phyloP scores from a whole-genome alignment of 2,329 filamentous ascomycete species.

The Blumeriella jaapii region DNA sequence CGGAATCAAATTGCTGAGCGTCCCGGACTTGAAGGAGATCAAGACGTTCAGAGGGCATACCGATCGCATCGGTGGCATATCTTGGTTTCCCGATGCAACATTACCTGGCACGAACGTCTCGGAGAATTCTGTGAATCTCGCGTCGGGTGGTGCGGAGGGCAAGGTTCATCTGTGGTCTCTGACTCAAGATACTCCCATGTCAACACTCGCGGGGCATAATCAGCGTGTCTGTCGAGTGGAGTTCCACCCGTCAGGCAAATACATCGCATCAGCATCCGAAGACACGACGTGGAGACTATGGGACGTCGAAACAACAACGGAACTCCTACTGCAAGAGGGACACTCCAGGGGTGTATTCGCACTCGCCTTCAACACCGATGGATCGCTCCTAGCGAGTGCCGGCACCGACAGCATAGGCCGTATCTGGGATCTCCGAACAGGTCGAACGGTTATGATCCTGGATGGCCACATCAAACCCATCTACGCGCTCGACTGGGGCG shows the following conservation, averaged over 20 bases:
- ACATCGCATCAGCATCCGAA: slow-evolving; percentile 84
- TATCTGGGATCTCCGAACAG: slow-evolving; percentile 89
- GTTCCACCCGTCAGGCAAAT: slow-evolving; percentile 85
- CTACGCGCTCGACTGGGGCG: slow-evolving; percentile 83
- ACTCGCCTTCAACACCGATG: slow-evolving; percentile 81
- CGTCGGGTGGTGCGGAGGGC: slow-evolving; percentile 81
- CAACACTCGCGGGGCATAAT: slow-evolving; percentile 72
- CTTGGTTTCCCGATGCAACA: slow-evolving; percentile 81
- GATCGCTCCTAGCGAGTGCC: slow-evolving; percentile 81
- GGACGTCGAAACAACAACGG: slow-evolving; percentile 78
- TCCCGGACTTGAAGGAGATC: slow-evolving; percentile 72
- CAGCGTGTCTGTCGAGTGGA: slow-evolving; percentile 85
- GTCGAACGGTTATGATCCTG: slow-evolving; percentile 88
- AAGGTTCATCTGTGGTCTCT: slow-evolving; percentile 86
- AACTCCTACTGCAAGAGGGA: slow-evolving; percentile 82
- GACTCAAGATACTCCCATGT: slow-evolving; percentile 71
- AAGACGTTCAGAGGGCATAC: slow-evolving; percentile 71
- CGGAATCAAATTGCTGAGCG: slow-evolving; percentile 72
- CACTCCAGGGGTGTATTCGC: slow-evolving; percentile 90
- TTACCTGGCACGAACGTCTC: slow-evolving; percentile 60
- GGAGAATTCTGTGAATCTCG: slow-evolving; percentile 66
- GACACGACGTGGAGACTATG: slow-evolving; percentile 96
- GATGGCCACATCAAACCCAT: slow-evolving; percentile 85
- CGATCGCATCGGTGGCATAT: slow-evolving; percentile 78
- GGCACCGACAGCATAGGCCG: slow-evolving; percentile 89